Base-by-base conservation (phyloP, 306 rosid genomes). In the Fragaria iinumae region DNA sequence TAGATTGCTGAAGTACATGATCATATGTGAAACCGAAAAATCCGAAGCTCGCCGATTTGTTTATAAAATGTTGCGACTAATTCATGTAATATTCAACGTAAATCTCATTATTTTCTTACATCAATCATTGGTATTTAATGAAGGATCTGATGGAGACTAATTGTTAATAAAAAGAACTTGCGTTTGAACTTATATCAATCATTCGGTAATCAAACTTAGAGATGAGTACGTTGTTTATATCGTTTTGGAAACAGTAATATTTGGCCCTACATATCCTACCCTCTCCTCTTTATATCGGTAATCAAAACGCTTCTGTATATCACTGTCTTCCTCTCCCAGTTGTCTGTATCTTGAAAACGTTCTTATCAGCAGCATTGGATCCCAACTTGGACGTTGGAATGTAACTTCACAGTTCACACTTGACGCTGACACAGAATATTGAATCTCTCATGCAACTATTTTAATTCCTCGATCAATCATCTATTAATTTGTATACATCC, bases 381-480 rank as follows among this genome's bases (percentile, higher is more conserved):
- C 34, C 64, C 34, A 57, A 21, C 16, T 21, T 57, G 64, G 64
- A 57, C 64, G 64, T 57, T 57, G 34, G 64, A 57, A 57, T 57
- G 64, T 23, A 23, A 23, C 34, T 11, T 57, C 17, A 56, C 32
- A 57, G 64, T 57, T 57, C 64, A 57, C 34, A 57, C 64, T 57
- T 9, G 64, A 57, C 64, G 64, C 16, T 21, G 64, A 57, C 64
- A 57, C 34, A 3, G 34, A 23, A 9, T 21, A n/a, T 9, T 56
- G 29, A 56, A 21, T 57, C 34, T 27, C 34, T 27, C 64, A 23
- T 23, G 64, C 64, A 57, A 55, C 60, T 20, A 55, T 20, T 18
- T 53, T 6, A 53, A 53, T 53, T 53, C 27, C 27, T 17, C n/a
- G 21, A 50, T 17, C 56, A 17, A 50, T 55, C 27, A n/a, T n/a